These are phyloP conservation scores for Plasmopara viticola DNA, from an alignment of 352 stramenopile species.

Conservation along the genomic window DNA sequence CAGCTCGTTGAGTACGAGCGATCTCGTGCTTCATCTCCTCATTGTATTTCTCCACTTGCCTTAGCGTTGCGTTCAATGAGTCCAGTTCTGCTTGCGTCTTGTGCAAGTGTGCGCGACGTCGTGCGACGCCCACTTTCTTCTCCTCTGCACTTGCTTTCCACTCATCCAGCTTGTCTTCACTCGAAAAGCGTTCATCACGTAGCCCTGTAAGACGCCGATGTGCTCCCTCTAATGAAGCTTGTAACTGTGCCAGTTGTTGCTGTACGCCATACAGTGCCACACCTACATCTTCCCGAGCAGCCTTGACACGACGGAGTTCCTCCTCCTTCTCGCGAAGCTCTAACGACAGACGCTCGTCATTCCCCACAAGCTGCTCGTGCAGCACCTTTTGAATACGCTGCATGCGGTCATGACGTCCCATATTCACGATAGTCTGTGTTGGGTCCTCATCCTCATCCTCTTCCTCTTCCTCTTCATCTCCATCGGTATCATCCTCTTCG, in stretches of 20 bases:
- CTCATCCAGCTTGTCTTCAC: constrained; percentile 68
- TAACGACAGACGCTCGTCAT: constrained; percentile 62
- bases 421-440: constrained; percentile 81
- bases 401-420: constrained; percentile 71
- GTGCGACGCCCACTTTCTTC: constrained; percentile 62
- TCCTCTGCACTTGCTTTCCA: constrained; percentile 51
- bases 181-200: constrained; percentile 61
- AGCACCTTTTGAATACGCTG: constrained; percentile 83
- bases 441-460: constrained; percentile 51
- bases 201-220: constrained; percentile 63
- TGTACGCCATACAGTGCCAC: constrained; percentile 93
- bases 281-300: constrained; percentile 82
- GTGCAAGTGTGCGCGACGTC: constrained; percentile 53
- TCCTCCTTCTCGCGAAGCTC: constrained; percentile 77
- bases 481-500: constrained; percentile 27
- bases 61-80: constrained; percentile 70
- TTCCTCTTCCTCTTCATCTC: constrained; percentile 50
- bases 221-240: constrained; percentile 83
- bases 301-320: constrained; percentile 58
- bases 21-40: constrained; percentile 94
- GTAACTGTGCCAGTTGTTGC: constrained; percentile 90
- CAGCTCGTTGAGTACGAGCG: constrained; percentile 83
- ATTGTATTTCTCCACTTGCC: constrained; percentile 91
- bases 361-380: constrained; percentile 70
- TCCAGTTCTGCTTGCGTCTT: constrained; percentile 88